Evolutionary conservation across 345 rosid genomes (phyloP), one percentile per base, ranked within the genome.

Genomic region (Arabidopsis arenosa): DNA sequence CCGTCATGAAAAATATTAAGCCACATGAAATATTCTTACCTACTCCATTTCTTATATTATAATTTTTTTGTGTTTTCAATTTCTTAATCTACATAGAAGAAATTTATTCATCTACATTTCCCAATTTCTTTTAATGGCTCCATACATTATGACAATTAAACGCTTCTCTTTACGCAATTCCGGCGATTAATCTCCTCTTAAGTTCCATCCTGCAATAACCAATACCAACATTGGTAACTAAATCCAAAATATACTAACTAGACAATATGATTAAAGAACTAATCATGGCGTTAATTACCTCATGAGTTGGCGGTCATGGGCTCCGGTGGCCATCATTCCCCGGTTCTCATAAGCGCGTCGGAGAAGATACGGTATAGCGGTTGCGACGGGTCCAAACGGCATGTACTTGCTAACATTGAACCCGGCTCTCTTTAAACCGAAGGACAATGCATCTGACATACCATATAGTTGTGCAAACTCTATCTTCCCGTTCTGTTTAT

Each of bases 311-410:
- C 95, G 84, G 70, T 95, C 98, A 14, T 83, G 83, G 43, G 80
- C 78, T 1, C 96, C 85, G 51, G 92, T 59, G 1, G 96, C 80
- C 60, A 95, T 76, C 37, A 92, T 70, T 51, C 99, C 97, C 57
- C 92, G 81, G 39, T 95, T 95, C 84, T 95, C 99, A 70, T 95
- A 97, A 9, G 97, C 97, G 55, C 99, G 84, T 81, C 99, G 80
- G 3, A 95, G 80, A 32, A 95, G 87, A 57, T 95, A 95, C 0
- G 97, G 99, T 26, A 95, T 84, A 2, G 90, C 93, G 59, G 68
- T 82, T 5, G 82, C 96, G 1, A 95, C 81, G 0, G 90, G 87
- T 44, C 97, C 99, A 17, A 77, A 95, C 0, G 99, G 97, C 89
- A 89, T 85, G 72, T 92, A 95, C 70, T 95, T 94, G 79, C 97